phyloP scores from a whole-genome alignment of 345 rosid genomes.

The Salix viminalis region DNA sequence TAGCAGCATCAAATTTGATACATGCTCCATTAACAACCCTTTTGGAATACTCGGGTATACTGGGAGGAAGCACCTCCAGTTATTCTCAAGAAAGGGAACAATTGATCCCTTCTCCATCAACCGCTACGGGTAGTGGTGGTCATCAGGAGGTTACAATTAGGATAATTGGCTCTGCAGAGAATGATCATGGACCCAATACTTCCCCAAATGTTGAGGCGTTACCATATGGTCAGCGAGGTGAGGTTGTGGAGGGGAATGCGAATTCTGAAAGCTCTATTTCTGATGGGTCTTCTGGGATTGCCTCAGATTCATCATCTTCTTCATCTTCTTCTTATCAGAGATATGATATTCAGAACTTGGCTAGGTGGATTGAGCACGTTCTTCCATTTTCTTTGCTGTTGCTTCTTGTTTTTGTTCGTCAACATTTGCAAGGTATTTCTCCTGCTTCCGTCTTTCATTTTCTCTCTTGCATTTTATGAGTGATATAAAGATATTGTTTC shows the following conservation, averaged over 20 bases:
- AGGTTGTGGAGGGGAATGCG: conserved; percentile 11
- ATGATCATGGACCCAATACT: not conserved
- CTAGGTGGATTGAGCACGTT: conserved; percentile 56
- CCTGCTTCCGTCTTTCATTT: not conserved
- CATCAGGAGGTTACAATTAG: conserved; percentile 39
- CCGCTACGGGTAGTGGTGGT: conserved; percentile 4
- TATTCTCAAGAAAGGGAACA: conserved; percentile 8
- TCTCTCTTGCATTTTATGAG: not conserved
- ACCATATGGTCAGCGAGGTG: conserved; percentile 3
- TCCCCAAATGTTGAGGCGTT: conserved; percentile 6
- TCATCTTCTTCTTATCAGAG: conserved; percentile 35
- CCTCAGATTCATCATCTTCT: not conserved
- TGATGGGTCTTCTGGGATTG: conserved; percentile 18
- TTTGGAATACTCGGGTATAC: conserved; percentile 34
- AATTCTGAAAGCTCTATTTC: conserved; percentile 14
- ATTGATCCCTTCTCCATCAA: conserved; percentile 6
- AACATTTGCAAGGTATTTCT: conserved; percentile 56
- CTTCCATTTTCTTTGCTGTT: conserved; percentile 53
- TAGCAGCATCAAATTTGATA: conserved; percentile 27
- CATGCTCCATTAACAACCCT: conserved; percentile 30
- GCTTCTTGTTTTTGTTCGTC: conserved; percentile 52
- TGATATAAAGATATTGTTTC: not conserved
- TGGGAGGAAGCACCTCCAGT: conserved; percentile 7
- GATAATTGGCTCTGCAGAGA: conserved; percentile 33
- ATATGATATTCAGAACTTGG: conserved; percentile 46